Conservation (phyloP, 352 stramenopile genomes). For the Pythium rishiriense region DNA sequence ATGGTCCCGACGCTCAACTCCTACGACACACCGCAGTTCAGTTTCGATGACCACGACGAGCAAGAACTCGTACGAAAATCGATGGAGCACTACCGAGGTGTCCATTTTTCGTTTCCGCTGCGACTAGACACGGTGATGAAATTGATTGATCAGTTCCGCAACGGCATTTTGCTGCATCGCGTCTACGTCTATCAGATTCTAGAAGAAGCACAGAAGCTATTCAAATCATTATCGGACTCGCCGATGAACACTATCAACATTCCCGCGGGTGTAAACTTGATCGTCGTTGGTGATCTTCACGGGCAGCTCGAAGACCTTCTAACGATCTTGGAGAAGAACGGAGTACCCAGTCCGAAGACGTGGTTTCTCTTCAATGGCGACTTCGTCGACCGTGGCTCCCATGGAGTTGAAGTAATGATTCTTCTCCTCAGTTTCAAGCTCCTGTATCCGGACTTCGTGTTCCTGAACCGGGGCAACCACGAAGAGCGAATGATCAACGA, state of each 20-base stretch:
- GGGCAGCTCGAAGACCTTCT: slow-evolving; percentile 93
- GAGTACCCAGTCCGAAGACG: slow-evolving; percentile 83
- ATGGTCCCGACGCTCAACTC: slow-evolving; percentile 77
- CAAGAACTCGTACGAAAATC: slow-evolving; percentile 63
- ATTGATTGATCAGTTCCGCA: slow-evolving; percentile 83
- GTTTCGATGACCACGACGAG: slow-evolving; percentile 48
- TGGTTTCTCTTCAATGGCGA: slow-evolving; percentile 97
- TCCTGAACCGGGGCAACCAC: slow-evolving; percentile 95
- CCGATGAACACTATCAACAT: slow-evolving; percentile 81
- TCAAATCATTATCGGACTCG: slow-evolving; percentile 44
- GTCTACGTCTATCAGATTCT: slow-evolving; percentile 79
- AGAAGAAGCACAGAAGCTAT: slow-evolving; percentile 60
- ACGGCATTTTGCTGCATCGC: slow-evolving; percentile 76
- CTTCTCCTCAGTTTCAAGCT: slow-evolving; percentile 91
- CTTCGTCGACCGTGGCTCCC: slow-evolving; percentile 93
- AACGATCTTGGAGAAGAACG: slow-evolving; percentile 92
- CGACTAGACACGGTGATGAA: slow-evolving; percentile 79
- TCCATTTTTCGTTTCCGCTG: slow-evolving; percentile 71
- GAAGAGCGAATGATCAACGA: slow-evolving; percentile 94
- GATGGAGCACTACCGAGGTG: slow-evolving; percentile 68
- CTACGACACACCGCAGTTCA: slow-evolving; percentile 59
- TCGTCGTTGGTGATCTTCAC: slow-evolving; percentile 93
- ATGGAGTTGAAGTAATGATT: slow-evolving; percentile 92
- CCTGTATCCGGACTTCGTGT: slow-evolving; percentile 87
- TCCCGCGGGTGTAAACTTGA: slow-evolving; percentile 79